Evolutionary conservation across 352 stramenopile species (phyloP), one percentile per base, ranked within the genome.

Genomic region (Paralagenidium karlingii): DNA sequence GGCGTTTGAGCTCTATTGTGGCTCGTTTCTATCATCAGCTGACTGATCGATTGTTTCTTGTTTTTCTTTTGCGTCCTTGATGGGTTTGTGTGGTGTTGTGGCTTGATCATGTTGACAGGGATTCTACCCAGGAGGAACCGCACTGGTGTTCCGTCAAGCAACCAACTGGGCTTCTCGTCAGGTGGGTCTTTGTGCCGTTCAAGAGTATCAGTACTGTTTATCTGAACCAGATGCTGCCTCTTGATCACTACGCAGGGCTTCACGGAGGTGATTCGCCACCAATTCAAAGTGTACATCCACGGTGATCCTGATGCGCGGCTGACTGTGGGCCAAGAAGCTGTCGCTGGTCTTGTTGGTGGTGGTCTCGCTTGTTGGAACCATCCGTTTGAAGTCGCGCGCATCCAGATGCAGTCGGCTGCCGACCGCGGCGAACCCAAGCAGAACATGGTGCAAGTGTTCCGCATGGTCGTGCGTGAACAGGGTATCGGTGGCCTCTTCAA

Each of bases 121-220:
- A 31, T 95, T 95, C 47, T 95, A 95, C 60, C 82, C 82, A 8
- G 82, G 82, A 25, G 82, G 81, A 32, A 94, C 79, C 19, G 82
- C 82, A 28, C 91, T 95, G 28, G 80, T 81, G 18, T 94, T 95
- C 56, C 81, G 82, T 24, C 82, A 95, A 51, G 82, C 81, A 33
- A 95, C 79, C 26, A 95, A 95, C 60, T 95, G 82, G 82, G 82
- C 82, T 7, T 94, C 81, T 8, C 77, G 82, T 24, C 78, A 89
- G 40, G 40, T 36, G 24, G 22, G 18, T 13, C n/a, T 18, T 13
- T 31, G 27, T 9, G 9, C 9, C 27, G 13, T 38, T 18, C 11
- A 10, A 19, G 4, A 19, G 15, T 18, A 6, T 24, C 11, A 18
- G 15, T 16, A 24, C 3, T 33, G 38, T 36, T 8, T 9, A 6